These are phyloP conservation scores for Clavariopsis aquatica DNA, from an alignment of 495 filamentous ascomycete species.

Conservation along the genomic window DNA sequence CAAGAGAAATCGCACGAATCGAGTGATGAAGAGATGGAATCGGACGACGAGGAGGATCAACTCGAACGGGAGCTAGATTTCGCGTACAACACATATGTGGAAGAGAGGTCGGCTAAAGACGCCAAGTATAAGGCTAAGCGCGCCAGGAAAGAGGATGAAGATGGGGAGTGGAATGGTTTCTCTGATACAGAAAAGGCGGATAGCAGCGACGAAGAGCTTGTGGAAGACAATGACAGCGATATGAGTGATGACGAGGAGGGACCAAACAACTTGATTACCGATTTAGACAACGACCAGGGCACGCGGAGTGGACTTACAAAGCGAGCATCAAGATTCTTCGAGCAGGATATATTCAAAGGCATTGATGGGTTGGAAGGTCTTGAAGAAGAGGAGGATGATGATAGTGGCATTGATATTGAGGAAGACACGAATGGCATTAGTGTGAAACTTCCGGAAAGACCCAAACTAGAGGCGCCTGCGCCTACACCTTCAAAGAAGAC, in stretches of 20 bases:
- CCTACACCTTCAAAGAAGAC: slow-evolving; percentile 10
- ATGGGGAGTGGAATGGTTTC: slow-evolving; percentile 90
- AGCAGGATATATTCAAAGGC: slow-evolving; percentile 89
- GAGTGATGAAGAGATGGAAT: slow-evolving; percentile 62
- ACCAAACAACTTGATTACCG: slow-evolving; percentile 49
- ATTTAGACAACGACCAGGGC: slow-evolving; percentile 51
- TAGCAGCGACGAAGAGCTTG: slow-evolving; percentile 44
- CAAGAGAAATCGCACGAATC: slow-evolving; percentile 54
- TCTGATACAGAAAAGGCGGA: slow-evolving; percentile 60
- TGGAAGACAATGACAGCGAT: slow-evolving; percentile 55
- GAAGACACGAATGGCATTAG: slow-evolving; percentile 32
- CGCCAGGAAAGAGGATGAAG: slow-evolving; percentile 75
- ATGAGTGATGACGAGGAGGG: slow-evolving; percentile 59
- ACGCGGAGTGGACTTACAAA: slow-evolving; percentile 67
- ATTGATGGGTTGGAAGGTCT: slow-evolving; percentile 61
- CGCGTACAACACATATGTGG: slow-evolving; percentile 83
- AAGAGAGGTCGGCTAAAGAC: slow-evolving; percentile 73
- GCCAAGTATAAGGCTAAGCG: slow-evolving; percentile 89
- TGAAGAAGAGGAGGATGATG: slow-evolving; percentile 52
- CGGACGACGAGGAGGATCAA: slow-evolving; percentile 76
- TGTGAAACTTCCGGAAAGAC: background rate
- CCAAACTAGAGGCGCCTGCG: background rate
- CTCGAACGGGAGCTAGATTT: slow-evolving; percentile 82
- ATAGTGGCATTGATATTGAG: slow-evolving; percentile 56
- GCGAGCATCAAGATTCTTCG: slow-evolving; percentile 84